Percentiles rank a stretch among this genome's conserved stretches.
phyloP scores from a whole-genome alignment of 192 early-diverging fungal genomes.

The Gryganskiella cystojenkinii region DNA sequence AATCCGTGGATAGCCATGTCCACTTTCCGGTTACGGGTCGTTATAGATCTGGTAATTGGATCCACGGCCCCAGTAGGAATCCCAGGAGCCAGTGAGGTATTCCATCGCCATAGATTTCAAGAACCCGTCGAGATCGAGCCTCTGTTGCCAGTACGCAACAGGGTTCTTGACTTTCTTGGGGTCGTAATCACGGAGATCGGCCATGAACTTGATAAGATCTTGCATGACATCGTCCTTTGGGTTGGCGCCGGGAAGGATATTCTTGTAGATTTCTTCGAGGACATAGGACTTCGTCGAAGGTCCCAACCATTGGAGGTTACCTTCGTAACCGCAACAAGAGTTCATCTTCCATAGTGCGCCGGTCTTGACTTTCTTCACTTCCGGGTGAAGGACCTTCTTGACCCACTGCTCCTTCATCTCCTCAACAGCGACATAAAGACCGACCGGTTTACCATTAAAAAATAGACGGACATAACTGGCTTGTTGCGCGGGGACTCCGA shows the following conservation, averaged over 20 bases:
- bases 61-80: constrained; percentile 53
- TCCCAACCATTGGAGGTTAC: constrained; percentile 50
- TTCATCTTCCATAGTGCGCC: constrained; percentile 49
- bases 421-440: constrained; percentile 50
- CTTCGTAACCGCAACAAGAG: constrained; percentile 24
- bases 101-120: constrained; percentile 50
- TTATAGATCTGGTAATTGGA: constrained; percentile 58
- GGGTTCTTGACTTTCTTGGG: constrained; percentile 15
- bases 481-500: constrained; percentile 47
- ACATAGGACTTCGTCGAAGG: constrained; percentile 31
- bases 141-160: constrained; percentile 27
- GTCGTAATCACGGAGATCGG: constrained; percentile 41
- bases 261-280: constrained; percentile 39
- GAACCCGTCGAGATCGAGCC: constrained; percentile 44
- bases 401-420: constrained; percentile 50
- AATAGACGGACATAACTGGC: constrained; percentile 50
- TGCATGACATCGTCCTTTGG: constrained; percentile 31
- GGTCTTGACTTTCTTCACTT: constrained; percentile 38
- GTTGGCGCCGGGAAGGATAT: constrained; percentile 24
- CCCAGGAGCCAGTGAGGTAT: constrained; percentile 52
- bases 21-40: constrained; percentile 51
- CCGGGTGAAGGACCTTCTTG: constrained; percentile 31
- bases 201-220: constrained; percentile 46
- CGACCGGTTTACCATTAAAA: constrained; percentile 46
- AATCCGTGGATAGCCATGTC: constrained; percentile 55